Evolutionary conservation across 1,284 basidiomycete species (phyloP).

Genomic region (Puccinia hordei): DNA sequence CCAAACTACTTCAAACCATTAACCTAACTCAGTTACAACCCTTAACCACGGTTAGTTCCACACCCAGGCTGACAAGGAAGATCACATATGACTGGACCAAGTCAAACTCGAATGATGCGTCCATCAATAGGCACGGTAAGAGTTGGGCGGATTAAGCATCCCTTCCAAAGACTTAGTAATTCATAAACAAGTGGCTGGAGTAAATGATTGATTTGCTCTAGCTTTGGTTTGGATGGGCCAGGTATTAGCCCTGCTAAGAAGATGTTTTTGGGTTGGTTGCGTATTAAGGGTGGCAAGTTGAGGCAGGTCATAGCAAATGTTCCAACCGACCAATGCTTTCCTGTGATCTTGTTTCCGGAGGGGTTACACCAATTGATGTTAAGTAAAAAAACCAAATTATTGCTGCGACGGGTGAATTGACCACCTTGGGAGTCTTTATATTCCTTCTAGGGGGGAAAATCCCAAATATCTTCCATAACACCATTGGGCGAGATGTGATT

Average conservation of each 20-base stretch:
- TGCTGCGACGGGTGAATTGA: neutral
- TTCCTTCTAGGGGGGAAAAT: neutral
- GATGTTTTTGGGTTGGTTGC: constrained; percentile 60
- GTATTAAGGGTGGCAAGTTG: constrained; percentile 56
- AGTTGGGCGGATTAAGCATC: neutral
- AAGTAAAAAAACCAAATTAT: neutral
- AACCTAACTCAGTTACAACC: too few relatives aligned
- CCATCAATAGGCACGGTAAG: neutral
- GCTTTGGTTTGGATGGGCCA: constrained; percentile 56
- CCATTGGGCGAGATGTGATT: neutral
- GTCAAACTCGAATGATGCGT: too few relatives aligned
- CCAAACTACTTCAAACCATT: too few relatives aligned
- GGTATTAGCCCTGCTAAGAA: constrained; percentile 60
- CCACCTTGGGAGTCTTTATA: neutral
- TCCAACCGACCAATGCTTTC: neutral
- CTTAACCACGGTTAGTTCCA: too few relatives aligned
- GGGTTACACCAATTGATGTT: constrained; percentile 34
- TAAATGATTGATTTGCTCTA: constrained; percentile 56
- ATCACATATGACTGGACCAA: too few relatives aligned
- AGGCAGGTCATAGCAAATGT: constrained; percentile 19
- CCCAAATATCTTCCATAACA: too few relatives aligned
- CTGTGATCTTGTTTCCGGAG: neutral
- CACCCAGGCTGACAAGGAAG: too few relatives aligned
- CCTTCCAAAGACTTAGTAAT: neutral
- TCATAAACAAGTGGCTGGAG: constrained; percentile 57